Conservation (phyloP, 306 rosid genomes). For the Medicago lupulina region DNA sequence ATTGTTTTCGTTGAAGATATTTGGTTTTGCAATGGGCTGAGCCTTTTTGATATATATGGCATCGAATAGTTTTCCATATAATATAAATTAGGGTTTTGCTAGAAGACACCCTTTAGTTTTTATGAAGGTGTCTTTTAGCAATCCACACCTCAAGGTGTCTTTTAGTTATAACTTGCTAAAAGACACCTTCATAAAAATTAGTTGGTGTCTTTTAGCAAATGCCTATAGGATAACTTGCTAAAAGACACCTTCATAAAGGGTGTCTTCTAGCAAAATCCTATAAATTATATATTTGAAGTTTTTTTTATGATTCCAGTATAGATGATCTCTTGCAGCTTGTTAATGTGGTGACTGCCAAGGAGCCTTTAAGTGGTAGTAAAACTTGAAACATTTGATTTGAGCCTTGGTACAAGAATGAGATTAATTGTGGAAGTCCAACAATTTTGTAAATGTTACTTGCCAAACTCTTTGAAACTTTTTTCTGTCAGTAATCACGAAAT, state of each 20-base stretch:
- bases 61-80: conserved; percentile 23
- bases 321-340: conserved; percentile 25
- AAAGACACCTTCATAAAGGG: too few relatives aligned
- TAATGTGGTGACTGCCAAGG: conserved; percentile 19
- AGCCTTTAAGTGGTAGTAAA: conserved; percentile 17
- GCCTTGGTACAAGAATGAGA: conserved; percentile 16
- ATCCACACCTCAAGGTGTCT: too few relatives aligned
- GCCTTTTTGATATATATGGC: conserved; percentile 15
- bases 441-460: conserved; percentile 19
- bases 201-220: too few relatives aligned
- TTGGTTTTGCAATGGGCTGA: conserved; percentile 30
- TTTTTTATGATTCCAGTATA: conserved; percentile 21
- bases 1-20: conserved; percentile 2
- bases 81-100: conserved; percentile 1
- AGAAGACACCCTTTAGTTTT: too few relatives aligned
- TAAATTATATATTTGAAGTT: conserved; percentile 7
- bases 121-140: too few relatives aligned
- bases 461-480: conserved; percentile 24
- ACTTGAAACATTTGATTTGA: conserved; percentile 22
- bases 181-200: too few relatives aligned
- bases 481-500: background rate
- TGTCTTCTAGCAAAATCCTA: too few relatives aligned
- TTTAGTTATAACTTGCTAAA: too few relatives aligned
- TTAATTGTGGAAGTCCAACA: conserved; percentile 29
- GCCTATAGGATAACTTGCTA: too few relatives aligned